Conservation (phyloP, 768 basidiomycete species). For the Lactarius sp. region DNA sequence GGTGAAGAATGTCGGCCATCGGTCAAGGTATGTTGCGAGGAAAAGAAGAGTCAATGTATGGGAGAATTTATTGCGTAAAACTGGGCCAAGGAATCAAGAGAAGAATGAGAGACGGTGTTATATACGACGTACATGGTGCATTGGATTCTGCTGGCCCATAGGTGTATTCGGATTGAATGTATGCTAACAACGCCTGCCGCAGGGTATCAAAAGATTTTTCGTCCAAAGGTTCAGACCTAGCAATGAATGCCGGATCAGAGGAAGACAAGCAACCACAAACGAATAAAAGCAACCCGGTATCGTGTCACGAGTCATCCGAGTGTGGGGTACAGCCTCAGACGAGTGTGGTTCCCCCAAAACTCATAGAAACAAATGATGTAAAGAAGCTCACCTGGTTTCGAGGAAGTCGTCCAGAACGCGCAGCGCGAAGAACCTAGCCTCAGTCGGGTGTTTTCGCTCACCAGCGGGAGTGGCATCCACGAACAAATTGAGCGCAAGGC, state of each 20-base stretch:
- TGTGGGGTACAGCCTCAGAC: neutral
- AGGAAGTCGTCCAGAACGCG: constrained; percentile 78
- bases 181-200: constrained; percentile 72
- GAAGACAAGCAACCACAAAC: neutral
- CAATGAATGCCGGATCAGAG: constrained; percentile 4
- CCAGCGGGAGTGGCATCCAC: constrained; percentile 57
- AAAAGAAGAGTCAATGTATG: constrained; percentile 88
- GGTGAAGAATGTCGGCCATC: constrained; percentile 83
- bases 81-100: constrained; percentile 37
- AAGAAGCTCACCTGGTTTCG: constrained; percentile 62
- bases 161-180: constrained; percentile 86
- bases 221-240: constrained; percentile 62
- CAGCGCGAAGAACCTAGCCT: constrained; percentile 77
- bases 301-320: neutral
- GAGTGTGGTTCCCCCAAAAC: neutral
- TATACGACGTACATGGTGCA: constrained; percentile 63
- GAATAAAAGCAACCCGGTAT: neutral
- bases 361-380: neutral
- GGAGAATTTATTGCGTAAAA: constrained; percentile 92
- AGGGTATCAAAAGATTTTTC: constrained; percentile 64
- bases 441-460: constrained; percentile 59
- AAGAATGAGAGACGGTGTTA: constrained; percentile 3
- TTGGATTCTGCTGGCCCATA: constrained; percentile 78
- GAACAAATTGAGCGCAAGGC: constrained; percentile 72
- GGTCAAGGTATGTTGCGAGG: constrained; percentile 77